phyloP scores from a whole-genome alignment of 345 rosid genomes.

The Bruguiera gymnorhiza region DNA sequence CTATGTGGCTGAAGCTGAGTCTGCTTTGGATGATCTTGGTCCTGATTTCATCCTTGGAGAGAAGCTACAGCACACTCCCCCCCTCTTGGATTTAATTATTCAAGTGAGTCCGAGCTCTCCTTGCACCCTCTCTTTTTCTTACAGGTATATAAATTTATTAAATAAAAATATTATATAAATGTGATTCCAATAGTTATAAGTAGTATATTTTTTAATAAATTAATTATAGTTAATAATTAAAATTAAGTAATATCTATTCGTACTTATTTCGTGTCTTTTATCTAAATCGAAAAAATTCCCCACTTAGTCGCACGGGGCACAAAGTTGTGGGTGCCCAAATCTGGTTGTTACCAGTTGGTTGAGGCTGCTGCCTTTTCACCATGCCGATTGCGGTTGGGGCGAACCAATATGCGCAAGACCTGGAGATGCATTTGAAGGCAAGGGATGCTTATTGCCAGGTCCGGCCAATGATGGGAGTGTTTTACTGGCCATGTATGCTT shows the following conservation, averaged over 20 bases:
- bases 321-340: neutral
- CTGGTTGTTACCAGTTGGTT: constrained; percentile 1
- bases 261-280: too few species aligned
- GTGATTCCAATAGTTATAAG: too few species aligned
- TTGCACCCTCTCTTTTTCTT: neutral
- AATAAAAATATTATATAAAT: too few species aligned
- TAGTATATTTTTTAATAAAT: too few species aligned
- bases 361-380: constrained; percentile 5
- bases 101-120: neutral
- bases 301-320: neutral
- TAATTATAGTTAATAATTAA: too few species aligned
- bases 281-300: too few species aligned
- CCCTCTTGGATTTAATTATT: neutral
- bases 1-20: constrained; percentile 13
- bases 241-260: too few species aligned
- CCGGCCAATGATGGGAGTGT: neutral
- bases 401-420: neutral
- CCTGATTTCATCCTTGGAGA: neutral
- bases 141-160: neutral
- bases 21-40: neutral
- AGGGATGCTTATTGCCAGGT: neutral
- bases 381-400: constrained; percentile 18
- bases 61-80: constrained; percentile 15
- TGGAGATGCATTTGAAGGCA: neutral
- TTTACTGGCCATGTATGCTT: constrained; percentile 8